Base-by-base conservation (phyloP, 257 asterid genomes). In the Gynochthodes officinalis region DNA sequence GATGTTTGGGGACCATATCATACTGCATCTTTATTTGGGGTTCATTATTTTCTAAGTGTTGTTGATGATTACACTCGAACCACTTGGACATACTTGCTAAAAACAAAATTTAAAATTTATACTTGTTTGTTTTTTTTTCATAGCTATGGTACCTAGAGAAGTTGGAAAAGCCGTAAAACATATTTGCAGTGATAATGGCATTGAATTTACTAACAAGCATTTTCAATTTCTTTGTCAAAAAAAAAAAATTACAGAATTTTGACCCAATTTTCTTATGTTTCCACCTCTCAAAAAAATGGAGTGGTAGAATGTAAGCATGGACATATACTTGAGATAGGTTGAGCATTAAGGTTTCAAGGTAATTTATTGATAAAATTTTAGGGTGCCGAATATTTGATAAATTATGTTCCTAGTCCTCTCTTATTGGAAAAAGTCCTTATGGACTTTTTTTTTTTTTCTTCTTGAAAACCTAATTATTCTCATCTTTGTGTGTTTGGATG, bases 1-100 rank as follows among this genome's bases (percentile, higher is more conserved):
- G 74, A 70, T 70, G 14, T 70, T 19, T 55, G 66, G 73, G 64
- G 59, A 0, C 55, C 67, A 12, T 70, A 27, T 27, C 11, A 25
- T 55, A 54, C 42, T 4, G 16, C 75, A 19, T 40, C 57, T 12
- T 70, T 55, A 15, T 37, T 66, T 37, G 21, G 21, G 27, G 14
- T 44, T 37, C 66, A 39, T 70, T 55, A 70, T 40, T 70, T 70
- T 35, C 54, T 54, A 0, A 70, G 2, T 0, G n/a, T 55, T 11
- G 42, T 70, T 2, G 53, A 55, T 70, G 74, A 70, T 50, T 39
- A 19, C 8, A 53, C 66, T 35, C 13, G 66, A 35, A 10, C 16
- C 42, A 70, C 42, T 55, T 70, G 12, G 42, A 39, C 39, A 13
- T 70, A 25, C 55, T 70, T 55, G 21, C 40, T 70, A 1, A 54